Evolutionary conservation across 805 yeast genomes (phyloP).

Genomic region (Saccharomyces eubayanus): DNA sequence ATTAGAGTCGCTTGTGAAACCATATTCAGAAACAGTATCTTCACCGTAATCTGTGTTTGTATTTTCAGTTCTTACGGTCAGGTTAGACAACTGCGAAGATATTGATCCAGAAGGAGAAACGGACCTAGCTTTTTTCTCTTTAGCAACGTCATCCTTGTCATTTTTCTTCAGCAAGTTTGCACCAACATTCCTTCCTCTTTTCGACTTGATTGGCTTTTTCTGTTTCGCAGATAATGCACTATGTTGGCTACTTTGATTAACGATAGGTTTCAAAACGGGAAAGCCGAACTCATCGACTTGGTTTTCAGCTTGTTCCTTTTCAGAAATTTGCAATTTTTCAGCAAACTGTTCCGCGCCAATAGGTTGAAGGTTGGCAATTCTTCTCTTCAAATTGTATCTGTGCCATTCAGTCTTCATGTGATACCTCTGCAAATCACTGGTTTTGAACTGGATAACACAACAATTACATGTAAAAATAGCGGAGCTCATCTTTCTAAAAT

Average conservation of each 20-base stretch:
- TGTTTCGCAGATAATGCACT: neutral
- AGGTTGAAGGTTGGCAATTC: conserved; percentile 78
- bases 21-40: conserved; percentile 46
- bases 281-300: conserved; percentile 36
- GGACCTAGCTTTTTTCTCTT: conserved; percentile 26
- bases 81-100: conserved; percentile 45
- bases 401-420: conserved; percentile 99
- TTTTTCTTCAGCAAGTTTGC: neutral
- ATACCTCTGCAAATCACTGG: conserved; percentile 76
- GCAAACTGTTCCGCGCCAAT: conserved; percentile 48
- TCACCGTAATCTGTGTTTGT: conserved; percentile 33
- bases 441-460: conserved; percentile 71
- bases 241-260: neutral
- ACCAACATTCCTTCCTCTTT: neutral
- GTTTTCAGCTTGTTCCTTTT: conserved; percentile 22
- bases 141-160: neutral
- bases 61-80: conserved; percentile 30
- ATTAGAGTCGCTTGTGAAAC: conserved; percentile 35
- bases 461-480: conserved; percentile 71
- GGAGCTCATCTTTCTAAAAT: conserved; percentile 11
- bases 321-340: conserved; percentile 33
- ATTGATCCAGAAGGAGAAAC: conserved; percentile 49
- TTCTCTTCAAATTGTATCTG: conserved; percentile 85
- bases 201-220: neutral
- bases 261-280: conserved; percentile 26